These are phyloP conservation scores for Metroxylon sagu DNA, from an alignment of 176 grass and related monocot genomes.

Conservation along the genomic window DNA sequence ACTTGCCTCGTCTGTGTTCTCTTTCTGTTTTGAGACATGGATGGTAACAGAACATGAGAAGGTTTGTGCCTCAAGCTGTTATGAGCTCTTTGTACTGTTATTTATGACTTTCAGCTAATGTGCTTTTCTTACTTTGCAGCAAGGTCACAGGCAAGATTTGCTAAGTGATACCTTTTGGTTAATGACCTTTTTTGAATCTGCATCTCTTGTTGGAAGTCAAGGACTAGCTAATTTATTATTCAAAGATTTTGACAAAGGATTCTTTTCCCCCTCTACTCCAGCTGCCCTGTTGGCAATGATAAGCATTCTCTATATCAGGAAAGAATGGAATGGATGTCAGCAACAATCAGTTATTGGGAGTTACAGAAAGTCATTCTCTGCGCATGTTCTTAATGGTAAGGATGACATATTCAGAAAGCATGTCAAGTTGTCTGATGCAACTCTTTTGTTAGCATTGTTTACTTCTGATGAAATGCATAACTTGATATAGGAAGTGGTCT, in stretches of 20 bases:
- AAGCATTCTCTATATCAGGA: conserved; percentile 63
- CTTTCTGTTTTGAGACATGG: conserved; percentile 83
- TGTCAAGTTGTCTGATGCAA: no score
- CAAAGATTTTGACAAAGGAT: conserved; percentile 28
- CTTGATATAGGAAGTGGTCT: no score
- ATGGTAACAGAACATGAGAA: conserved; percentile 86
- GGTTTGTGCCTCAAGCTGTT: conserved; percentile 28
- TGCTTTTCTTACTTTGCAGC: conserved; percentile 56
- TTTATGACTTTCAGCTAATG: conserved; percentile 5
- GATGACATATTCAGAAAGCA: no score
- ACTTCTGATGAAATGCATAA: no score
- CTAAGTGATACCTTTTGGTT: conserved; percentile 81
- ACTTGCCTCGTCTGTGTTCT: conserved; percentile 77
- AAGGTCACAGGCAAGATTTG: conserved; percentile 73
- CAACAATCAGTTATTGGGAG: conserved; percentile 59
- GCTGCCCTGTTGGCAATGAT: conserved; percentile 58
- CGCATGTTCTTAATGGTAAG: conserved; percentile 91
- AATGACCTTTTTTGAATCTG: conserved; percentile 86
- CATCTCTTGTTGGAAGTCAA: conserved; percentile 75
- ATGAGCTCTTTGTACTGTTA: not conserved
- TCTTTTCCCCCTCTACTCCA: conserved; percentile 41
- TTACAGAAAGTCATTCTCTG: conserved; percentile 84
- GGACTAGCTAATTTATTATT: conserved; percentile 54
- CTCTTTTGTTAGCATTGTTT: no score
- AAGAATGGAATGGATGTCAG: conserved; percentile 50